Percentiles rank a stretch among this genome's conserved stretches.
Evolutionary conservation across 192 early-diverging fungal genomes (phyloP).

Genomic region (Coemansia interrupta): DNA sequence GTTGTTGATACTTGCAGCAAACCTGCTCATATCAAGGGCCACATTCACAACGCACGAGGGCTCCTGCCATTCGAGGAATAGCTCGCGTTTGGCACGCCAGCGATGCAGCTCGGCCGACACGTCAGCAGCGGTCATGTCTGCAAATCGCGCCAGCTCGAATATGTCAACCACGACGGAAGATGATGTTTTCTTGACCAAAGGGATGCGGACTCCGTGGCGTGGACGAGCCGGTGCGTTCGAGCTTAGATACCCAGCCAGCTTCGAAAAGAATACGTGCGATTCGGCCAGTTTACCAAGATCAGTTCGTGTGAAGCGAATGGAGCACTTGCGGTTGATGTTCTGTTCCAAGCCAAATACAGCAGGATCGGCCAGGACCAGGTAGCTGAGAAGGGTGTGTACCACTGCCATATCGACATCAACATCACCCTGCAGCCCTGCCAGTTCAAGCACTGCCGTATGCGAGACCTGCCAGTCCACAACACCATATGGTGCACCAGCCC

Average conservation of each 20-base stretch:
- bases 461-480: constrained; percentile 7
- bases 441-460: constrained; percentile 22
- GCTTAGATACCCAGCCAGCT: constrained; percentile 12
- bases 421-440: constrained; percentile 21
- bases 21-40: constrained; percentile 24
- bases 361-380: constrained; percentile 33
- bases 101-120: constrained; percentile 33
- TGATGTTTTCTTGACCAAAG: constrained; percentile 6
- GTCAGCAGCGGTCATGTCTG: constrained; percentile 15
- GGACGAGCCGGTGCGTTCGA: background rate
- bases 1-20: background rate
- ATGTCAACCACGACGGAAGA: constrained; percentile 19
- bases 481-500: background rate
- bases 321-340: constrained; percentile 36
- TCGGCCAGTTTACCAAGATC: constrained; percentile 32
- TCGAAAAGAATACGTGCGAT: constrained; percentile 23
- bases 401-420: constrained; percentile 30
- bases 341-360: constrained; percentile 23
- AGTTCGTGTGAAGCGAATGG: constrained; percentile 29
- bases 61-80: constrained; percentile 40
- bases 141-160: constrained; percentile 22
- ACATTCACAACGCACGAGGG: constrained; percentile 39
- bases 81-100: constrained; percentile 43
- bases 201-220: constrained; percentile 4
- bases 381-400: constrained; percentile 38